Evolutionary conservation across 2,329 filamentous ascomycete species (phyloP).

Genomic region (Fusarium piperis): DNA sequence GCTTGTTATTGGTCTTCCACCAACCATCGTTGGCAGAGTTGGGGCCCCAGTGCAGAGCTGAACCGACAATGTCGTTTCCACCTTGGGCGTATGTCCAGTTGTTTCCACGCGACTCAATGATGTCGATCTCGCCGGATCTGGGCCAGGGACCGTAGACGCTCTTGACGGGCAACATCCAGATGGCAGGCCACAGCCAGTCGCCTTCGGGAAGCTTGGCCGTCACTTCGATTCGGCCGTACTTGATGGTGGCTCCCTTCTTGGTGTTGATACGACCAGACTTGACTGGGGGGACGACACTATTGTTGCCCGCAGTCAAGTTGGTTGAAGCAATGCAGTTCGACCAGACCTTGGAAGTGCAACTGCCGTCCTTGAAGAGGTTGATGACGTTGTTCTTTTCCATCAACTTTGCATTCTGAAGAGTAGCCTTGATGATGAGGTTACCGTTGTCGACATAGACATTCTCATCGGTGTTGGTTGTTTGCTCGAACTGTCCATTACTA

Average conservation of each 20-base stretch:
- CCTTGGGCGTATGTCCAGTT: slow-evolving; percentile 80
- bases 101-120: slow-evolving; percentile 83
- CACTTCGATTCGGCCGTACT: slow-evolving; percentile 84
- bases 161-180: slow-evolving; percentile 85
- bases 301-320: slow-evolving; percentile 75
- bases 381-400: slow-evolving; percentile 74
- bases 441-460: slow-evolving; percentile 80
- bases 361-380: slow-evolving; percentile 72
- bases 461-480: slow-evolving; percentile 76
- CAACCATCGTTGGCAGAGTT: slow-evolving; percentile 77
- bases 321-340: slow-evolving; percentile 74
- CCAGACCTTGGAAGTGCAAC: slow-evolving; percentile 69
- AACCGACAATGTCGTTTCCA: slow-evolving; percentile 83
- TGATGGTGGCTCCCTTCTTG: slow-evolving; percentile 74
- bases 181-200: slow-evolving; percentile 93
- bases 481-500: slow-evolving; percentile 83
- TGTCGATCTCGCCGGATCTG: slow-evolving; percentile 83
- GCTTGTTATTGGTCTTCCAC: slow-evolving; percentile 86
- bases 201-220: slow-evolving; percentile 78
- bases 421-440: slow-evolving; percentile 78
- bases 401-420: slow-evolving; percentile 74
- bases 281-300: slow-evolving; percentile 79
- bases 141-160: slow-evolving; percentile 82
- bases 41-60: slow-evolving; percentile 85
- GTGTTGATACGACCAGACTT: slow-evolving; percentile 83